These are phyloP conservation scores for Lentinus polychrous DNA, from an alignment of 1,284 basidiomycete species.

Conservation along the genomic window DNA sequence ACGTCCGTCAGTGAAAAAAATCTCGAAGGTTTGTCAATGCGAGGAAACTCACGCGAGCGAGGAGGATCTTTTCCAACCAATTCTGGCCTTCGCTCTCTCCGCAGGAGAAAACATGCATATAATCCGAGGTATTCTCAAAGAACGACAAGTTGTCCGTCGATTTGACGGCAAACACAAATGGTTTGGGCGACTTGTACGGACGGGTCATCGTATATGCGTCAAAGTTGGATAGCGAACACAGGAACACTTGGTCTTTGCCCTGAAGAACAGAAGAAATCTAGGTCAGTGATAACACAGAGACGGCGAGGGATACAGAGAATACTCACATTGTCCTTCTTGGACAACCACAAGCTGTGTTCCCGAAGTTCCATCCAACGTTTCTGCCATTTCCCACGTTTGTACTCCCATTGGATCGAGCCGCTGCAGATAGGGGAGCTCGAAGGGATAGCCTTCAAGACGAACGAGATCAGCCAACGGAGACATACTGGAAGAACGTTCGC, in stretches of 20 bases:
- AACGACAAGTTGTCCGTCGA: slow-evolving; percentile 77
- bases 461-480: background rate
- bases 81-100: slow-evolving; percentile 61
- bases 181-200: slow-evolving; percentile 67
- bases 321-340: slow-evolving; percentile 79
- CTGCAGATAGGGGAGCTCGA: slow-evolving; percentile 61
- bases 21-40: background rate
- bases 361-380: slow-evolving; percentile 83
- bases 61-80: slow-evolving; percentile 67
- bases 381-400: slow-evolving; percentile 86
- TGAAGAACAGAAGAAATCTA: slow-evolving; percentile 22
- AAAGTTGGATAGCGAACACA: slow-evolving; percentile 81
- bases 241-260: slow-evolving; percentile 76
- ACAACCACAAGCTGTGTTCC: slow-evolving; percentile 78
- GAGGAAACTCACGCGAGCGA: slow-evolving; percentile 59
- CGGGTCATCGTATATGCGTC: slow-evolving; percentile 77
- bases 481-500: background rate
- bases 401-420: slow-evolving; percentile 80
- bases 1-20: background rate
- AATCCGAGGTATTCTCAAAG: slow-evolving; percentile 83
- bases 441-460: slow-evolving; percentile 51
- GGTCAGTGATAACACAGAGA: slow-evolving; percentile 4
- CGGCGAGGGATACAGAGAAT: slow-evolving; percentile 1
- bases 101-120: slow-evolving; percentile 76
- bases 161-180: slow-evolving; percentile 80